Evolutionary conservation across 176 grass and related monocot species (phyloP), one percentile per base, ranked within the genome.

Genomic region (Hordeum marinum): DNA sequence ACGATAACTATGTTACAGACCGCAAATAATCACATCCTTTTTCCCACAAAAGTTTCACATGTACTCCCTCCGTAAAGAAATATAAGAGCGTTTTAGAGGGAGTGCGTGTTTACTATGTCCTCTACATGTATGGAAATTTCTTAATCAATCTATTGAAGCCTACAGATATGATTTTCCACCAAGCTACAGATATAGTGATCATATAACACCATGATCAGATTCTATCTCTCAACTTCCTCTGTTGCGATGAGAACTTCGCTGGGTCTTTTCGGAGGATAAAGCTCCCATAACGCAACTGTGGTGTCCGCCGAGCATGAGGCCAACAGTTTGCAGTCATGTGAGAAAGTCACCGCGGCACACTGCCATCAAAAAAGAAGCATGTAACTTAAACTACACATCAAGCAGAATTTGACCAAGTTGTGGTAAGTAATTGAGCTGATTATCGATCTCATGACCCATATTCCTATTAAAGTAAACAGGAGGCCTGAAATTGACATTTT

Each of bases 261-360:
- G 36, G 27, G 5, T 21, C 74, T 25, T 75, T 88, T 89, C 34
- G 93, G 92, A 68, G 93, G 92, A 80, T 93, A 98, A 5, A 98
- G 77, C 83, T 95, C 87, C 95, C 95, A 95, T 21, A 98, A 68
- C 77, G 93, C 91, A 68, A 93, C 87, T 0, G 85, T 98, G 13
- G 93, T 91, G 65, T 98, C 95, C 37, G 85, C 85, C 0, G 93
- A 93, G 87, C 95, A 95, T 12, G 95, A 98, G 82, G 95, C 95
- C 93, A 98, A 83, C 80, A 89, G 32, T 85, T 93, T 95, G 80
- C 87, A 83, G 83, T 95, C 95, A 42, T 71, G 36, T 83, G 95
- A 91, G 78, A 98, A 98, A 4, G 89, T 74, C 76, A 93, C 91
- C 4, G 87, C 93, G 79, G 93, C 92, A 74, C 95, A 98, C 95